Percentiles rank a stretch among this genome's conserved stretches.
Evolutionary conservation across 306 rosid genomes (phyloP).

Genomic region (Acmispon strigosus): DNA sequence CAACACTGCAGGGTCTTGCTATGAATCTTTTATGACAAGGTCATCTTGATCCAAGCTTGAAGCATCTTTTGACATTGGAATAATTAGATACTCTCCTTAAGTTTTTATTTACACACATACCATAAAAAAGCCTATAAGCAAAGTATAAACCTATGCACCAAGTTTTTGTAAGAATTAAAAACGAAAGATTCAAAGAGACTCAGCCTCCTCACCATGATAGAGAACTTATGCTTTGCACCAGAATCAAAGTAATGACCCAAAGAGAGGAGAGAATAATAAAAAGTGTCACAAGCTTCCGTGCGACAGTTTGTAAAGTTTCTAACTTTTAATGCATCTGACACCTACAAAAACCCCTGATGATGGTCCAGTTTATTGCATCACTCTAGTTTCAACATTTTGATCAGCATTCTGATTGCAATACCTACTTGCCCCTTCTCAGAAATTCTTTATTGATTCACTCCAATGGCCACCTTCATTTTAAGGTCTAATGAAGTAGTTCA

Average conservation of each 20-base stretch:
- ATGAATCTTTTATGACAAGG: not conserved
- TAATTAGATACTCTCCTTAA: not conserved
- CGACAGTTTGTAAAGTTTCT: slow-evolving; percentile 40
- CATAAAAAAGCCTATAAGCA: slow-evolving; percentile 43
- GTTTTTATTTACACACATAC: not conserved
- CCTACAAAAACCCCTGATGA: slow-evolving; percentile 64
- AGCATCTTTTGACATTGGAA: not conserved
- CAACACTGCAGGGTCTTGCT: not conserved
- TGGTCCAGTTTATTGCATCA: slow-evolving; percentile 28
- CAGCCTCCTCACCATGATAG: slow-evolving; percentile 2
- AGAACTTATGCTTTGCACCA: slow-evolving; percentile 71
- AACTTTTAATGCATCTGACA: slow-evolving; percentile 31
- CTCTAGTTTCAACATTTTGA: slow-evolving; percentile 16
- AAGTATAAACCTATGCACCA: slow-evolving; percentile 51
- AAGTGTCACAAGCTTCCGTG: slow-evolving; percentile 54
- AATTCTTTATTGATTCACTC: not conserved
- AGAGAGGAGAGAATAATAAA: slow-evolving; percentile 41
- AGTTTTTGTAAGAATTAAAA: slow-evolving; percentile 9
- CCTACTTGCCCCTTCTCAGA: not conserved
- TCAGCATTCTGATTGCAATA: slow-evolving; percentile 15
- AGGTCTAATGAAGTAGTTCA: slow-evolving; percentile 24
- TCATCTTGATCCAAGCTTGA: not conserved
- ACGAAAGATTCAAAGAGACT: slow-evolving; percentile 23
- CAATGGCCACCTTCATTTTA: slow-evolving; percentile 40
- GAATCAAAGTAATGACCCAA: slow-evolving; percentile 52